A percentile compares a stretch with the other conserved stretches of the same genome.
Conservation (phyloP, 2,329 filamentous ascomycete genomes). For the Clonostachys byssicola region DNA sequence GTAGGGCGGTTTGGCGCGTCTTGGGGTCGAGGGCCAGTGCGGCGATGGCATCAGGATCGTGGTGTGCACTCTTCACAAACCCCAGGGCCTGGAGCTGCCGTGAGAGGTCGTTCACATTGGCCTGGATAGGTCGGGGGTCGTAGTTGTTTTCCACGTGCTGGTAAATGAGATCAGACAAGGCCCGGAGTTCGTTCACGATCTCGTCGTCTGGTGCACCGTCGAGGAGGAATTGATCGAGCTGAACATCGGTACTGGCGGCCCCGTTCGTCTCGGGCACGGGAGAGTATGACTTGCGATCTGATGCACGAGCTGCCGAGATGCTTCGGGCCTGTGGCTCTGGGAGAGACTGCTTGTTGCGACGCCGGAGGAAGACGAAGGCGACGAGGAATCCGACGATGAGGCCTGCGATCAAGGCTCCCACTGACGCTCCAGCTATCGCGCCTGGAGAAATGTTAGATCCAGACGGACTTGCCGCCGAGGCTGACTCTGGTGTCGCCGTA, state of each 20-base stretch:
- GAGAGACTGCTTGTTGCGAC: neutral
- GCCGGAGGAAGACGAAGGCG: neutral
- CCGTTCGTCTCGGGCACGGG: no score
- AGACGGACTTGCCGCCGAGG: no score
- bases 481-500: no score
- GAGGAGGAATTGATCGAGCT: constrained; percentile 28
- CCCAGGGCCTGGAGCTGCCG: neutral
- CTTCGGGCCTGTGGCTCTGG: no score
- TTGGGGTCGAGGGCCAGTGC: constrained; percentile 11
- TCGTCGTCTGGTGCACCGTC: constrained; percentile 27
- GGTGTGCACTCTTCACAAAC: neutral
- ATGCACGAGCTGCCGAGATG: no score
- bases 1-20: constrained; percentile 23
- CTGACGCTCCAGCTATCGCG: neutral
- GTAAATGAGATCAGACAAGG: constrained; percentile 11
- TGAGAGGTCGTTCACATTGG: neutral
- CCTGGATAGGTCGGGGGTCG: neutral
- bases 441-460: neutral
- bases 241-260: constrained; percentile 5
- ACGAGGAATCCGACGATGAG: neutral
- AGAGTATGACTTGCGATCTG: no score
- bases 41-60: neutral
- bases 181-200: constrained; percentile 21
- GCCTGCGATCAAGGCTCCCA: neutral
- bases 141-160: neutral